Evolutionary conservation across 495 filamentous ascomycete species (phyloP).

Genomic region (Gamarada debralockiae): DNA sequence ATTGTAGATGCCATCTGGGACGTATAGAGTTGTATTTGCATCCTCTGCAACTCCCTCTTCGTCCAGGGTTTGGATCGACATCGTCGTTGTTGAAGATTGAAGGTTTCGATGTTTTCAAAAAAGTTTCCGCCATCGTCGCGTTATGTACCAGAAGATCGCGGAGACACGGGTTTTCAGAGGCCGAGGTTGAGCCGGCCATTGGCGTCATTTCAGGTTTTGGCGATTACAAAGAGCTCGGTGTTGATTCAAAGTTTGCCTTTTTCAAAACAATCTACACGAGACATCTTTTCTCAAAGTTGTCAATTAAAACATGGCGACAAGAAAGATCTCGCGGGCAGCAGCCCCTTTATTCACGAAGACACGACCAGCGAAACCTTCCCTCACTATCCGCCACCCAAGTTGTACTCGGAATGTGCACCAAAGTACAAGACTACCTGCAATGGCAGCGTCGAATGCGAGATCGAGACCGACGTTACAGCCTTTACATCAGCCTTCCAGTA

Average conservation of each 20-base stretch:
- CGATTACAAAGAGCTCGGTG: too few species aligned
- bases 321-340: slow-evolving; percentile 14
- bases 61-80: background rate
- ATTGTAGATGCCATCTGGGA: background rate
- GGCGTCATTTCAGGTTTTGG: too few species aligned
- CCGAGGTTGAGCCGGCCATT: too few species aligned
- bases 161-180: too few species aligned
- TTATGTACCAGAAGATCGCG: too few species aligned
- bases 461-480: slow-evolving; percentile 44
- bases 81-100: background rate
- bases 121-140: too few species aligned
- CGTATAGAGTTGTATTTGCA: background rate
- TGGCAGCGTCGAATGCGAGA: slow-evolving; percentile 45
- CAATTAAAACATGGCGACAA: slow-evolving; percentile 13
- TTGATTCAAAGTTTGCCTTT: slow-evolving; percentile 7
- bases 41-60: background rate
- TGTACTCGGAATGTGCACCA: slow-evolving; percentile 23
- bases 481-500: slow-evolving; percentile 38
- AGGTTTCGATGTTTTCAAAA: too few species aligned
- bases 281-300: background rate
- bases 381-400: background rate
- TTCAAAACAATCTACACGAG: background rate
- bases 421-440: slow-evolving; percentile 34
- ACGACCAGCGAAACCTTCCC: slow-evolving; percentile 11
- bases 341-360: slow-evolving; percentile 13